phyloP scores from a whole-genome alignment of 306 rosid species.

The apple (Malus domestica) region DNA sequence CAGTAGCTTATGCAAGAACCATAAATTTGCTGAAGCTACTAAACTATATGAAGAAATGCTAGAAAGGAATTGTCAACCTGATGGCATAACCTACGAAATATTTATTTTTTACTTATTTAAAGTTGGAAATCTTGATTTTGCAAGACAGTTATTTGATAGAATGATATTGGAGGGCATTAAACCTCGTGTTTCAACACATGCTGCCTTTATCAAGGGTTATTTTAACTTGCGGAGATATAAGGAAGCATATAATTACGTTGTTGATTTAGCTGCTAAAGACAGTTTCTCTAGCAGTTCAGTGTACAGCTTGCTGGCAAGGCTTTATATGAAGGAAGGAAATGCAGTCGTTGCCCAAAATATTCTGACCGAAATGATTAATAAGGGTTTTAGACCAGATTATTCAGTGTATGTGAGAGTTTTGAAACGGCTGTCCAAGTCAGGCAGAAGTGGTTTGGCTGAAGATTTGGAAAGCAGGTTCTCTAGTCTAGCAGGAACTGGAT shows the following conservation, averaged over 20 bases:
- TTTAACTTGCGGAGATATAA: conserved; percentile 37
- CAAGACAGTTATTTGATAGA: conserved; percentile 37
- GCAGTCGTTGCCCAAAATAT: conserved; percentile 34
- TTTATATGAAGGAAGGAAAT: conserved; percentile 48
- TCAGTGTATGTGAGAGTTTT: conserved; percentile 32
- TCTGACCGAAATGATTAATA: conserved; percentile 59
- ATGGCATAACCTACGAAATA: conserved; percentile 44
- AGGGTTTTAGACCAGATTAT: conserved; percentile 55
- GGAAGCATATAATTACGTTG: conserved; percentile 51
- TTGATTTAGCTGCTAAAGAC: conserved; percentile 30
- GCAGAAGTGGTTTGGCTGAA: conserved; percentile 35
- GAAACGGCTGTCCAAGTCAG: conserved; percentile 31
- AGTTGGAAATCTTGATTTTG: conserved; percentile 32
- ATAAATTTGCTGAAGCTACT: conserved; percentile 36
- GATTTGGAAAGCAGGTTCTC: conserved; percentile 40
- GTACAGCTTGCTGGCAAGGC: conserved; percentile 63
- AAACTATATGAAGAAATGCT: conserved; percentile 39
- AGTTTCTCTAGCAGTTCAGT: conserved; percentile 33
- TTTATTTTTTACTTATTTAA: conserved; percentile 38
- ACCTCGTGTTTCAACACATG: conserved; percentile 57
- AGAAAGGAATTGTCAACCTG: conserved; percentile 28
- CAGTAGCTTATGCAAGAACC: conserved; percentile 44
- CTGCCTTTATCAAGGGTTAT: conserved; percentile 52
- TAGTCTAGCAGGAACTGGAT: conserved; percentile 6
- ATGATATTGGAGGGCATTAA: conserved; percentile 45